Conservation (phyloP, 208 protist species). For the Crithidia expoeki region DNA sequence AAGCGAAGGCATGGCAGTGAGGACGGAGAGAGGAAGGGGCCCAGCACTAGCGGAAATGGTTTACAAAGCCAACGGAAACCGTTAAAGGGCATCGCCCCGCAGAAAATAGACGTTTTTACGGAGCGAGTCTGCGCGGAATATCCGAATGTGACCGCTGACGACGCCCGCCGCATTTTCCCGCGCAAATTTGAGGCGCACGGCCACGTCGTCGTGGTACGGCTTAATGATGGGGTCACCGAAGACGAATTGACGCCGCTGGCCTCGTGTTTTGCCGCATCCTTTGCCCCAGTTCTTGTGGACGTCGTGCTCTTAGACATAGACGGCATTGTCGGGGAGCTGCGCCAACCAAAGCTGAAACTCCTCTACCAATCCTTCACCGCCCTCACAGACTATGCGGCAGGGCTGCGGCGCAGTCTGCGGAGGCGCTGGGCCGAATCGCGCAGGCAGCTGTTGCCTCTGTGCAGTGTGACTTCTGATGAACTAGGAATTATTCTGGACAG, state of each 20-base stretch:
- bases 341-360: constrained; percentile 54
- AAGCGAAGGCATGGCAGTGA: not conserved
- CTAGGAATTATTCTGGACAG: constrained; percentile 27
- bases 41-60: not conserved
- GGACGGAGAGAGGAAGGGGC: not conserved
- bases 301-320: constrained; percentile 73
- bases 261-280: constrained; percentile 58
- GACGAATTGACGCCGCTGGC: constrained; percentile 52
- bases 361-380: constrained; percentile 32
- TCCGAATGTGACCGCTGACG: constrained; percentile 24
- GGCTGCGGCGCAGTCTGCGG: constrained; percentile 15
- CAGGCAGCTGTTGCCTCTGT: not conserved
- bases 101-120: constrained; percentile 68
- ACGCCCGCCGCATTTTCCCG: constrained; percentile 53
- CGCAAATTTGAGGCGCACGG: constrained; percentile 82
- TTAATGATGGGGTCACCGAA: constrained; percentile 54
- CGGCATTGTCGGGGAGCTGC: constrained; percentile 82
- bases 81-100: constrained; percentile 28
- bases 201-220: constrained; percentile 81
- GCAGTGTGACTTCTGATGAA: constrained; percentile 16
- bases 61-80: not conserved
- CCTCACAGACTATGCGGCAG: constrained; percentile 12
- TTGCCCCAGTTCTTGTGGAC: constrained; percentile 66
- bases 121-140: constrained; percentile 23
- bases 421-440: constrained; percentile 18